Conservation (phyloP, 257 asterid genomes). For the Linderniella brevidens region DNA sequence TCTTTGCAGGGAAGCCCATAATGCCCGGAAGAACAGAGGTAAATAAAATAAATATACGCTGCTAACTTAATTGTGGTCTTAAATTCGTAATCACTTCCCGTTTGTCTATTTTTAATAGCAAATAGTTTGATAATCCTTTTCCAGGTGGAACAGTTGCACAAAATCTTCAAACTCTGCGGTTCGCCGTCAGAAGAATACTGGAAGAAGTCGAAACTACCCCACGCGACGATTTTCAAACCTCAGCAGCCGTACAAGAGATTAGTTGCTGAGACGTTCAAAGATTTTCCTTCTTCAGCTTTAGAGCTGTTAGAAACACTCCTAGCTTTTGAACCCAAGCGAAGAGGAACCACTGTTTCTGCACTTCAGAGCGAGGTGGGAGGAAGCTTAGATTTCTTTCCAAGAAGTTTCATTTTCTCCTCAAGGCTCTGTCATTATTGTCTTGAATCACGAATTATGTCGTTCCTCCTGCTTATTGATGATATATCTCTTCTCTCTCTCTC, state of each 20-base stretch:
- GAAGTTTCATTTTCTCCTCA: conserved; percentile 5
- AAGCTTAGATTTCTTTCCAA: conserved; percentile 6
- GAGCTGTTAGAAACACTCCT: conserved; percentile 62
- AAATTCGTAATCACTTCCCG: conserved; percentile 5
- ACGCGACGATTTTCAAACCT: conserved; percentile 72
- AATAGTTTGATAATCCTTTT: too few relatives aligned
- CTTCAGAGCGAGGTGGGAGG: conserved; percentile 57
- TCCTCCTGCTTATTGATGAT: background rate
- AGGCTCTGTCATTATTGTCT: background rate
- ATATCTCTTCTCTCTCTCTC: background rate
- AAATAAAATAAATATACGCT: too few relatives aligned
- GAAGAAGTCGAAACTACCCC: conserved; percentile 61
- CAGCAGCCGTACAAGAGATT: conserved; percentile 57
- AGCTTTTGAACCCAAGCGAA: conserved; percentile 64
- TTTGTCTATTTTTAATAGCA: too few relatives aligned
- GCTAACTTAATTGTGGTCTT: too few relatives aligned
- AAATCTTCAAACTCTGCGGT: conserved; percentile 76
- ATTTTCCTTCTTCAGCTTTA: conserved; percentile 44
- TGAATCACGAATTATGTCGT: too few relatives aligned
- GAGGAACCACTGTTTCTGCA: conserved; percentile 56
- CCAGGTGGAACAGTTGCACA: conserved; percentile 19
- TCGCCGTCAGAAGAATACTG: conserved; percentile 79
- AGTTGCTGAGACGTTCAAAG: conserved; percentile 59
- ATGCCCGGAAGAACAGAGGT: conserved; percentile 99
- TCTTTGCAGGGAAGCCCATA: conserved; percentile 70